These are phyloP conservation scores for Ulota crispa DNA, from an alignment of 225 moss, liverwort and hornwort species.

Conservation along the genomic window DNA sequence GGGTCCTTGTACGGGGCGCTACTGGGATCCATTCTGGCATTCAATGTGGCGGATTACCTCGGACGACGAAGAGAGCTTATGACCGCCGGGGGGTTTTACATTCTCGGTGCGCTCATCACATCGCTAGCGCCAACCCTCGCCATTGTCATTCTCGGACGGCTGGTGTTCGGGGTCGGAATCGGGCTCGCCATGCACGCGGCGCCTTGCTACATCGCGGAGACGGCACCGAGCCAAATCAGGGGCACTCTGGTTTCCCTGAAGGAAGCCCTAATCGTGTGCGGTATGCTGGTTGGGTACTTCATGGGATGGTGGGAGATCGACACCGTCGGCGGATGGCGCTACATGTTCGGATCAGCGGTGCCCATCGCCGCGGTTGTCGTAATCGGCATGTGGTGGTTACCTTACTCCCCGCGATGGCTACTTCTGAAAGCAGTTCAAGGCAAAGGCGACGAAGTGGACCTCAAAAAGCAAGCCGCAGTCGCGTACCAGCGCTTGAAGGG, in stretches of 20 bases:
- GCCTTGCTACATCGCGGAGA: conserved; percentile 94
- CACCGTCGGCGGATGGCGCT: conserved; percentile 75
- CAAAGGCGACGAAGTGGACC: conserved; percentile 33
- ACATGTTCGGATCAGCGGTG: conserved; percentile 69
- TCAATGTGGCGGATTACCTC: conserved; percentile 70
- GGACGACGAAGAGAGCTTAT: conserved; percentile 81
- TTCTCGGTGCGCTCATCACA: conserved; percentile 50
- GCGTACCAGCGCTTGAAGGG: conserved; percentile 64
- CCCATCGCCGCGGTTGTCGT: conserved; percentile 60
- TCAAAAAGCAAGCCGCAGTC: conserved; percentile 47
- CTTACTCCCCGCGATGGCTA: conserved; percentile 85
- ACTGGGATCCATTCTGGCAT: conserved; percentile 74
- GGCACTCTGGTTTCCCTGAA: conserved; percentile 80
- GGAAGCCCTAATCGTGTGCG: conserved; percentile 72
- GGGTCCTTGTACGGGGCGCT: conserved; percentile 93
- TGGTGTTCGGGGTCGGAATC: conserved; percentile 72
- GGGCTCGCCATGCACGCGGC: conserved; percentile 96
- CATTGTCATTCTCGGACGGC: conserved; percentile 62
- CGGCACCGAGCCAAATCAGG: conserved; percentile 66
- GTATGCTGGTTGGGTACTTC: conserved; percentile 79
- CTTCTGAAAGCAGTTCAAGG: conserved; percentile 75
- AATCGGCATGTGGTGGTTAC: conserved; percentile 77
- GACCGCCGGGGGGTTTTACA: conserved; percentile 52
- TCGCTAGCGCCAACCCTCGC: conserved; percentile 51
- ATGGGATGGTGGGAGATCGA: conserved; percentile 65